Evolutionary conservation across 257 asterid species (phyloP), one percentile per base, ranked within the genome.

Genomic region (Haberlea rhodopensis): DNA sequence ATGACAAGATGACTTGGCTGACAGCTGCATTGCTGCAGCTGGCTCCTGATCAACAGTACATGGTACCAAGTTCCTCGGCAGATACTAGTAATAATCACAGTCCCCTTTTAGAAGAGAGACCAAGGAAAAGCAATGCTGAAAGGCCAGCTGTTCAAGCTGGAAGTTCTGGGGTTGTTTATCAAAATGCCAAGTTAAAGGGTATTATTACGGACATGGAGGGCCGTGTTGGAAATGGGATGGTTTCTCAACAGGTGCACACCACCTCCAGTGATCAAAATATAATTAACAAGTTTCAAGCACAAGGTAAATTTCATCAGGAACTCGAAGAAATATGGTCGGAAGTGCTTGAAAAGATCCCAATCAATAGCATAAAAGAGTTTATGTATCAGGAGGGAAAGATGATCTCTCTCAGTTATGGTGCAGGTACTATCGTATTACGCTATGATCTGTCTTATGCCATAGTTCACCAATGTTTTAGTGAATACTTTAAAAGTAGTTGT

Each of bases 11-110:
- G 52, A 94, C 99, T 26, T 94, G 99, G 99, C 87, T 94, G 61
- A 94, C 99, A 2, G 99, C 97, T 25, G 97, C 97, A 22, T 71
- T 94, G 62, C 76, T 94, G 74, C 99, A 94, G 74, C 89, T 94
- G 73, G 99, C 97, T 54, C 96, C 97, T 4, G 99, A 94, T 77
- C 94, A 85, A 65, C 96, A 87, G 67, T 87, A 87, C 68, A 69
- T 80, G 71, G 65, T 84, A 28, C 95, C 89, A 27, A 71, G 73
- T 79, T 88, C 96, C 53, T 87, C 97, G 22, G 76, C 82, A 7
- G 90, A 90, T 43, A 76, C 83, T 18, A 89, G 95, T 69, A 78
- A 80, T 57, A 71, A 77, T 78, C 97, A 85, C 48, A 84, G 85
- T 75, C 95, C 95, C 21, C 63, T 73, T 62, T 48, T 60, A 69